Evolutionary conservation across 208 protist species (phyloP), one percentile per base, ranked within the genome.

Genomic region (Wallacemonas sp.): DNA sequence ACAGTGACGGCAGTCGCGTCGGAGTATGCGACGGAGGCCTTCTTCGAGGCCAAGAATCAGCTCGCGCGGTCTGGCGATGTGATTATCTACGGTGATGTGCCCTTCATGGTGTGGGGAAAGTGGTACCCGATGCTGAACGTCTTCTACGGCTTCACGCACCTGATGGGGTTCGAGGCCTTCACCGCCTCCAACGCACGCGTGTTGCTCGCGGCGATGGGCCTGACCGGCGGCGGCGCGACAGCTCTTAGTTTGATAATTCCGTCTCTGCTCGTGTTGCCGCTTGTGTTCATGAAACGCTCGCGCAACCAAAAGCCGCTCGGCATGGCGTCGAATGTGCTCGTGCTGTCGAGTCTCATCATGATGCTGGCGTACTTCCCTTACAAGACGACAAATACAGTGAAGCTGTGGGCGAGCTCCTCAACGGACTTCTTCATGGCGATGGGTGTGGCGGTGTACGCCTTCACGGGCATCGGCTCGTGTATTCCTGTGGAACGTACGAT

Each of bases 11-110:
- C 81, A 31, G 42, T 75, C 49, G 75, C 72, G 24, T 84, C 77
- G 17, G 70, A 78, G 60, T 88, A 88, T 75, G 75, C 77, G 24
- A 84, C 77, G 28, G 77, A 84, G 66, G 67, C 71, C 12, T 84
- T 71, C 68, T 84, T 88, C 45, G 74, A 60, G 1, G 77, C 77
- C 12, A 88, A 88, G 68, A 79, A 88, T 31, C 81, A 84, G 60
- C 62, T 88, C 68, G 53, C 62, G 31, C 51, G 72, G 5, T 73
- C 77, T 1, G 36, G 70, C 55, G 74, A 68, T 38, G 81, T 82
- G 11, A 59, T 79, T n/a, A 44, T 79, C 15, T 88, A 79, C 75
- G 77, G 81, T 19, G 69, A 77, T 69, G 74, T 84, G 31, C 72
- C 76, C 8, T 54, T 54, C 30, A 69, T 88, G 68, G 46, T 70